These are phyloP conservation scores for Brassica balearica DNA, from an alignment of 441 rosid genomes.

Conservation along the genomic window DNA sequence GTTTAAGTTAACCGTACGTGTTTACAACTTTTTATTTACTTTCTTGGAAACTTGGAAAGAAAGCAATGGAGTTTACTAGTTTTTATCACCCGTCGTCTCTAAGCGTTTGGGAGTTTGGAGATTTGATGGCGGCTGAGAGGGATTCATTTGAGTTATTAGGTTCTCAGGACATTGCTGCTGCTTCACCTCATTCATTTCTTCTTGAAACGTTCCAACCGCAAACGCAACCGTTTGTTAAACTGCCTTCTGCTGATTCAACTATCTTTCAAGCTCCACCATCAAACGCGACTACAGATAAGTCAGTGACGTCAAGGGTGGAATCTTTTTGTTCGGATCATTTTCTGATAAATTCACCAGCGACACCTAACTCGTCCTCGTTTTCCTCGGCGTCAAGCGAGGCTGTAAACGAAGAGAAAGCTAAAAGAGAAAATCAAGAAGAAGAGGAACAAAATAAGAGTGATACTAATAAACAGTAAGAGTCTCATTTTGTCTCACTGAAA, in stretches of 20 bases:
- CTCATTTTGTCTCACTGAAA: neutral
- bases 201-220: slow-evolving; percentile 37
- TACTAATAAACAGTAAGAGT: slow-evolving; percentile 35
- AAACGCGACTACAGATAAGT: neutral
- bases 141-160: slow-evolving; percentile 73
- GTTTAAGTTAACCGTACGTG: slow-evolving; percentile 4
- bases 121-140: slow-evolving; percentile 43
- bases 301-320: slow-evolving; percentile 44
- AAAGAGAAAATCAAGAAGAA: slow-evolving; percentile 38
- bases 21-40: neutral
- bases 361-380: slow-evolving; percentile 73
- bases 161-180: slow-evolving; percentile 39
- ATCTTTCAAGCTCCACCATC: slow-evolving; percentile 22
- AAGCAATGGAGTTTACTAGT: slow-evolving; percentile 46
- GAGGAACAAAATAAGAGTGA: slow-evolving; percentile 26
- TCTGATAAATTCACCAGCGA: slow-evolving; percentile 57
- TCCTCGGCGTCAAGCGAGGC: slow-evolving; percentile 72
- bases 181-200: slow-evolving; percentile 36
- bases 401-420: slow-evolving; percentile 50
- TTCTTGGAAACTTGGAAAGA: slow-evolving; percentile 38
- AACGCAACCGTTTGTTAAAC: slow-evolving; percentile 19
- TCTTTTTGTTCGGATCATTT: slow-evolving; percentile 43
- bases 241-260: slow-evolving; percentile 18
- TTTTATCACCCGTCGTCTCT: slow-evolving; percentile 41
- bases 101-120: slow-evolving; percentile 56